Base-by-base conservation (phyloP, 2,329 filamentous ascomycete genomes). In the Paraphaeosphaeria minitans region DNA sequence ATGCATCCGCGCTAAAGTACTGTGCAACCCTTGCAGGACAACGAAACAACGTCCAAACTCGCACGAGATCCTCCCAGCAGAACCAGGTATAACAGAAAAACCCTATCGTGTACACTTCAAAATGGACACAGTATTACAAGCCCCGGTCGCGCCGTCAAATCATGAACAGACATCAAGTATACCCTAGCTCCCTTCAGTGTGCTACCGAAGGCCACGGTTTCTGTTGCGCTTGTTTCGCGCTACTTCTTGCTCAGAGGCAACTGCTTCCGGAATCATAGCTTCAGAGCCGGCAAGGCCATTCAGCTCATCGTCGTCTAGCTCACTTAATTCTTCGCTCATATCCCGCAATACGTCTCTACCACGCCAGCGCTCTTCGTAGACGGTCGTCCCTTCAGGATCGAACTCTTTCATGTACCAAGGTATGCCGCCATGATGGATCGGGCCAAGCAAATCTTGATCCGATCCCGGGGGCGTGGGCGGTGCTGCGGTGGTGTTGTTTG, bases 291-390 rank as follows among this genome's bases (percentile, higher is more conserved):
- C 75, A 27, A 78, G 67, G 19, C 89, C 91, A 68, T 91, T 88
- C 58, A 97, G 82, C 77, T 94, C 92, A 53, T 96, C 93, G 64
- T 97, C 93, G 68, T 96, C 93, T 73, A 97, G 87, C 72, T 97
- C 94, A 57, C 91, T 96, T 22, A 97, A 83, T 66, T 94, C 91
- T 76, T 97, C 93, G 68, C 91, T 96, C 76, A 94, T 87, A 14
- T 83, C 85, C 31, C 87, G 82, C 65, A 87, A 80, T n/a, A 90
- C 87, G 56, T 93, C 90, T 35, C 88, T 84, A 1, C 89, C 91
- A 0, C 85, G 87, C 82, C 88, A 92, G 53, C 87, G 84, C 76
- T 94, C 90, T 35, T 77, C 89, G 56, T 91, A 82, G 10, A 94
- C 86, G 0, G 89, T 94, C 0, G 92, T 96, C 57, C 93, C 94